Conservation (phyloP, 2,329 filamentous ascomycete genomes). For the Aspergillus caelatus region DNA sequence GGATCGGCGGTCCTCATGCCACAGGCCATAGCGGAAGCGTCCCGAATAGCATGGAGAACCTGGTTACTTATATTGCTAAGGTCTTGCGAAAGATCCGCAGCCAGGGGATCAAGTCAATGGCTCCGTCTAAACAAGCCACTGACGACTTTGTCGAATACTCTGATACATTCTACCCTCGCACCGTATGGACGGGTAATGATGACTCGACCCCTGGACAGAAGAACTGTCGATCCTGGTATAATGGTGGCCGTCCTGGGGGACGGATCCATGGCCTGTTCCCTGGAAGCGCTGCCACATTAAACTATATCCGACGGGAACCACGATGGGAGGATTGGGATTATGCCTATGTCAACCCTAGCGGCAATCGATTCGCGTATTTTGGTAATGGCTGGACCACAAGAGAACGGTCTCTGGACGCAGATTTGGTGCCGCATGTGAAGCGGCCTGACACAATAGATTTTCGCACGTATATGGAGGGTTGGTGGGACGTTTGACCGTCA, state of each 20-base stretch:
- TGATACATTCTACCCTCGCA: slow-evolving; percentile 55
- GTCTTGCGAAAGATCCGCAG: slow-evolving; percentile 67
- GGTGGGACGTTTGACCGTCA: slow-evolving; percentile 57
- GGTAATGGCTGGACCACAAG: slow-evolving; percentile 68
- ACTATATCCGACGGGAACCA: slow-evolving; percentile 59
- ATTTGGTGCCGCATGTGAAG: slow-evolving; percentile 67
- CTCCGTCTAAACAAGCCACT: slow-evolving; percentile 59
- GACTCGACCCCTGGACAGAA: slow-evolving; percentile 50
- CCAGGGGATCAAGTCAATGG: slow-evolving; percentile 67
- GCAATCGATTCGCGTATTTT: slow-evolving; percentile 58
- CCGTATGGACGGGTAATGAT: slow-evolving; percentile 45
- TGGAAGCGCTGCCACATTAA: slow-evolving; percentile 65
- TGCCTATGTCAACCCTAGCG: slow-evolving; percentile 46
- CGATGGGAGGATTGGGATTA: slow-evolving; percentile 65
- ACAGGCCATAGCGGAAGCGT: slow-evolving; percentile 66
- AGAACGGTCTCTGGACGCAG: slow-evolving; percentile 58
- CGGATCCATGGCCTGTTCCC: slow-evolving; percentile 72
- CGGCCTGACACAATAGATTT: slow-evolving; percentile 61
- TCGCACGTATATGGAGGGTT: slow-evolving; percentile 66
- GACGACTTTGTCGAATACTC: slow-evolving; percentile 56
- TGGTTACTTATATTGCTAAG: slow-evolving; percentile 67
- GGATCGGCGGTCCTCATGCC: slow-evolving; percentile 64
- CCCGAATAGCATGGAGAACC: slow-evolving; percentile 67
- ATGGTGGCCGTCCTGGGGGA: slow-evolving; percentile 64
- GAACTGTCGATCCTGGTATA: slow-evolving; percentile 73